phyloP scores from a whole-genome alignment of 78 protist species.

The Speleostelium caveatum region DNA sequence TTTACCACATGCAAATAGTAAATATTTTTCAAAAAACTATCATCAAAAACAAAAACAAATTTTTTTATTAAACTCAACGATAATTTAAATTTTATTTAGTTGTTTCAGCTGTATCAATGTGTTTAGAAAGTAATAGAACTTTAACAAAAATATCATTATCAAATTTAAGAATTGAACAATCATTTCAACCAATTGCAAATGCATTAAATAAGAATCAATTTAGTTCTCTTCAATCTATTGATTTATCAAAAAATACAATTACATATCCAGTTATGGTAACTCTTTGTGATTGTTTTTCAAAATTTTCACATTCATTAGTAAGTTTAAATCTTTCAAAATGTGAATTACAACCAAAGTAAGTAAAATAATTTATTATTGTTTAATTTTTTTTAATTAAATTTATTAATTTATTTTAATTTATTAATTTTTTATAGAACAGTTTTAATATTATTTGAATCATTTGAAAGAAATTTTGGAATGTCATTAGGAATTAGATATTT shows the following conservation, averaged over 20 bases:
- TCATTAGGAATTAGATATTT: constrained; percentile 50
- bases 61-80: not conserved
- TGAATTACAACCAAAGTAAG: constrained; percentile 76
- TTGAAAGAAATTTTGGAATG: constrained; percentile 76
- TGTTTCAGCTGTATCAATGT: constrained; percentile 59
- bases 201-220: constrained; percentile 34
- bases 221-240: constrained; percentile 39
- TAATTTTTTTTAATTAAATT: too few relatives aligned
- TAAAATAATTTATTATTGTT: not conserved
- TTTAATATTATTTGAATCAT: constrained; percentile 59
- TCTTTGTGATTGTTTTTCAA: constrained; percentile 71
- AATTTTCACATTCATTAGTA: constrained; percentile 62
- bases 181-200: constrained; percentile 73
- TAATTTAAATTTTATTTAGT: not conserved
- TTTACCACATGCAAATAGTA: constrained; percentile 77
- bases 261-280: constrained; percentile 70
- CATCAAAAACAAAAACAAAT: not conserved
- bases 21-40: not conserved
- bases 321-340: constrained; percentile 73
- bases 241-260: constrained; percentile 57
- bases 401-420: not conserved
- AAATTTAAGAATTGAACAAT: constrained; percentile 67
- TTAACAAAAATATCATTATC: constrained; percentile 46
- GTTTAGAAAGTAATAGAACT: constrained; percentile 63
- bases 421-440: constrained; percentile 17